Base-by-base conservation (phyloP, 176 grass and related monocot genomes). In the Poa pratensis region DNA sequence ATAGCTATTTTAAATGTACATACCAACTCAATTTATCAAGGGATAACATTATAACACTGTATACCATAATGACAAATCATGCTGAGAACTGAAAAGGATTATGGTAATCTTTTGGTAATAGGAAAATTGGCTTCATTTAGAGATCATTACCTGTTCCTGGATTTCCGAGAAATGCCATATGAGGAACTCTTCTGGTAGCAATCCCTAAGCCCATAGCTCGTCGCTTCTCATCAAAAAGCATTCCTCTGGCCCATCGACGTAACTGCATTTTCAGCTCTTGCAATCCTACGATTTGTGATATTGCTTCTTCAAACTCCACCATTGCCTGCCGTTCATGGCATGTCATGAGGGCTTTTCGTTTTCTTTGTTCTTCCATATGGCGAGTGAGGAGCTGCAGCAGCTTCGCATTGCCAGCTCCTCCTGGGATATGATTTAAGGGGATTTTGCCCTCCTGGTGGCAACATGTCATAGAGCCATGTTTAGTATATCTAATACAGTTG, bases 141-240 rank as follows among this genome's bases (percentile, higher is more conserved):
- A 35, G 28, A 43, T 34, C 17, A 28, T 76, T 95, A 96, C 96
- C 96, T 84, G 96, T 99, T 88, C 96, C 93, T 28, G 96, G 96
- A 79, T 95, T 99, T 66, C 96, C 96, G 60, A 99, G 87, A 83
- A 99, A 99, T 78, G 96, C 96, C 96, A 99, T 99, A 87, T 99
- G 96, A 8, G 91, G 93, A 63, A 87, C 80, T 80, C 77, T 96
- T 86, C 96, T 99, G 32, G 51, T 83, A 65, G 91, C 90, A 66
- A 99, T 99, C n/a, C 75, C 86, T 78, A 99, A 91, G 30, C 96
- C 96, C 91, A 99, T 87, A 51, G 89, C 87, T 43, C 93, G 86
- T 37, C 96, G 80, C 79, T 96, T 99, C 82, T 99, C 96, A 84
- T 99, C 96, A 87, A 99, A 92, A 90, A 99, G 93, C 96, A 99